Percentiles rank a stretch among this genome's conserved stretches.
Evolutionary conservation across 2,329 filamentous ascomycete genomes (phyloP).

Genomic region (Stromatinia cepivora): DNA sequence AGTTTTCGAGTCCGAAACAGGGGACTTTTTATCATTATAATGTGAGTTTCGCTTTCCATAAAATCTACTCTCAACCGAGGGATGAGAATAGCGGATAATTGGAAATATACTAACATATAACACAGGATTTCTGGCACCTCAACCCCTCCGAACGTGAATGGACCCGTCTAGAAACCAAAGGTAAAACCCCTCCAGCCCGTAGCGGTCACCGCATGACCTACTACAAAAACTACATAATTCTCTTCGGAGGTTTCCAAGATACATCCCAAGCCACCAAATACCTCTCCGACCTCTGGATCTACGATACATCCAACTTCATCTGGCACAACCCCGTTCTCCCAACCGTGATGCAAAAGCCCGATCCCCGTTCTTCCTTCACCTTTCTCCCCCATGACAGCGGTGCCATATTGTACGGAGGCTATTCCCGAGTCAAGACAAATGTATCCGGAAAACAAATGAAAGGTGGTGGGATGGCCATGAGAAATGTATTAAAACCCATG

Average conservation of each 20-base stretch:
- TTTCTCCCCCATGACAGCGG: slow-evolving; percentile 88
- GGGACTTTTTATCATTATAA: slow-evolving; percentile 99
- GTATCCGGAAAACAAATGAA: slow-evolving; percentile 63
- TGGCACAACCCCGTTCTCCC: slow-evolving; percentile 80
- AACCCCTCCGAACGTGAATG: slow-evolving; percentile 85
- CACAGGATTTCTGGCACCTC: slow-evolving; percentile 73
- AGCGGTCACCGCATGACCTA: slow-evolving; percentile 96
- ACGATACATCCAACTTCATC: slow-evolving; percentile 82
- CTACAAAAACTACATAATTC: slow-evolving; percentile 93
- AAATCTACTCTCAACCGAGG: not conserved
- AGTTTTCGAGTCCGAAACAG: slow-evolving; percentile 95
- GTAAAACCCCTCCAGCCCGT: slow-evolving; percentile 77
- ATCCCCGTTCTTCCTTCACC: slow-evolving; percentile 87
- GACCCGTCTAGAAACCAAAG: slow-evolving; percentile 79
- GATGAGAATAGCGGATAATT: not conserved
- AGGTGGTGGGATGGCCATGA: slow-evolving; percentile 57
- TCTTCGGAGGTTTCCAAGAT: slow-evolving; percentile 97
- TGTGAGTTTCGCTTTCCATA: slow-evolving; percentile 44
- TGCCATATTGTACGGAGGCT: slow-evolving; percentile 88
- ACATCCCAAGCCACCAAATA: slow-evolving; percentile 95
- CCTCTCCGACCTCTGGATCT: slow-evolving; percentile 90
- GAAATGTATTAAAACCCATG: slow-evolving; percentile 78
- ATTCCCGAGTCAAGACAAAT: slow-evolving; percentile 82
- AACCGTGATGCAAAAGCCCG: slow-evolving; percentile 80
- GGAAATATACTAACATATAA: not conserved